Conservation (phyloP, 768 basidiomycete species). For the Cystobasidium tubakii region DNA sequence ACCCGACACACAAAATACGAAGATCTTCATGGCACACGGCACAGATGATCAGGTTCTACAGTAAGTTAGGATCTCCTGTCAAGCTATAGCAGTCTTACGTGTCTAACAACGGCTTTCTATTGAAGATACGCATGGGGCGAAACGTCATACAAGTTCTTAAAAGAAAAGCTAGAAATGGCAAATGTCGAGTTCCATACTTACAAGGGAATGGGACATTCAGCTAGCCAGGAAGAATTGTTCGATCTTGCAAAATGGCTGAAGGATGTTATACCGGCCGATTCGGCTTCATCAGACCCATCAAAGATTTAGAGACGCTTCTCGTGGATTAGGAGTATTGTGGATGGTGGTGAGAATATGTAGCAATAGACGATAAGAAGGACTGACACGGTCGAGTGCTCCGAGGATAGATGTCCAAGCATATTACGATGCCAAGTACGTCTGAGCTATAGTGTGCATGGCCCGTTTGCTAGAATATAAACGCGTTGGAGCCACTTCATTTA, state of each 20-base stretch:
- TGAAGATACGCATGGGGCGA: slow-evolving; percentile 32
- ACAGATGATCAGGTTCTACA: slow-evolving; percentile 27
- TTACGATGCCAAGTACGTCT: too few species aligned
- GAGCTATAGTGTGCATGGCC: too few species aligned
- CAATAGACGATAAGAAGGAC: background rate
- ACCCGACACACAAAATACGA: slow-evolving; percentile 1
- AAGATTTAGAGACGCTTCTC: background rate
- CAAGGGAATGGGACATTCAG: slow-evolving; percentile 22
- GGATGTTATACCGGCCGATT: slow-evolving; percentile 23
- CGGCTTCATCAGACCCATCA: background rate
- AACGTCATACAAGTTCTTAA: slow-evolving; percentile 24
- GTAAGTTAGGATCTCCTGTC: background rate
- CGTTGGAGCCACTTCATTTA: too few species aligned
- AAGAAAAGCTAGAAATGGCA: slow-evolving; percentile 32
- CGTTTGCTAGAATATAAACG: too few species aligned
- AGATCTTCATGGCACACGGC: slow-evolving; percentile 36
- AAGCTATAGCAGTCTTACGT: too few species aligned
- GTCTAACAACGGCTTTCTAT: too few species aligned
- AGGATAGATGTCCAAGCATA: too few species aligned
- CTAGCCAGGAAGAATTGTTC: slow-evolving; percentile 23
- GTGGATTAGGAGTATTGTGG: background rate
- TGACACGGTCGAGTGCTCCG: too few species aligned
- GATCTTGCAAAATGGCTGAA: slow-evolving; percentile 25
- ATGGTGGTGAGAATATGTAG: background rate
- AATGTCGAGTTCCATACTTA: slow-evolving; percentile 38